Conservation (phyloP, 1,284 basidiomycete species). For the Apiotrichum domesticum region DNA sequence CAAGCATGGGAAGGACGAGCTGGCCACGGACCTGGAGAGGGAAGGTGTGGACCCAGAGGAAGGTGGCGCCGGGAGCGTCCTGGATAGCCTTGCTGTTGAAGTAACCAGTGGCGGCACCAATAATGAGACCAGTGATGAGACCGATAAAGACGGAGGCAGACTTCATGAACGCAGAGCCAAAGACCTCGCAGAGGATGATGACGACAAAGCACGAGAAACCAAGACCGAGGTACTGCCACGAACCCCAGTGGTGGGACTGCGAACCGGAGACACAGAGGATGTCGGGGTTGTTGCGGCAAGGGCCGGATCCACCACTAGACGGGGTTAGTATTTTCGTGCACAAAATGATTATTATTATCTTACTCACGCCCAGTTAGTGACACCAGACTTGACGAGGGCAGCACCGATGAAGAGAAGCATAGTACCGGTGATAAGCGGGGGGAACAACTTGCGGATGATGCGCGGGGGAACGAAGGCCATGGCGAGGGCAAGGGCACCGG, state of each 20-base stretch:
- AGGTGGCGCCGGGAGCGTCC: conserved; percentile 23
- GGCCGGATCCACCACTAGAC: conserved; percentile 20
- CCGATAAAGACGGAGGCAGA: conserved; percentile 33
- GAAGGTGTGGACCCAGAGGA: conserved; percentile 32
- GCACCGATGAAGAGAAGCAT: conserved; percentile 35
- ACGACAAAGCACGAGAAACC: conserved; percentile 25
- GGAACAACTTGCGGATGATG: conserved; percentile 29
- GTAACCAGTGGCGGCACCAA: conserved; percentile 31
- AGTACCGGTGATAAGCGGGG: conserved; percentile 30
- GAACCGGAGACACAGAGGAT: conserved; percentile 21
- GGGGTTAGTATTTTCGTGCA: too few relatives aligned
- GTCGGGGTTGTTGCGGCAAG: conserved; percentile 26
- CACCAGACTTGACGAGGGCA: conserved; percentile 24
- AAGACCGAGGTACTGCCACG: conserved; percentile 25
- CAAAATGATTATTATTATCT: too few relatives aligned
- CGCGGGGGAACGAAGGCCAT: conserved; percentile 30
- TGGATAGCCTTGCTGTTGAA: conserved; percentile 23
- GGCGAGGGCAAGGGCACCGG: conserved; percentile 27
- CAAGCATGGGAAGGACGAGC: conserved; percentile 32
- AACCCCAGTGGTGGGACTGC: conserved; percentile 24
- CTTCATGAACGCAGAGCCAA: conserved; percentile 36
- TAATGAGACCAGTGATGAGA: conserved; percentile 27
- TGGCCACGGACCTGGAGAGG: conserved; percentile 24
- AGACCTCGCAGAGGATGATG: conserved; percentile 26
- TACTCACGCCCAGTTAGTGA: conserved; percentile 32